Evolutionary conservation across 352 stramenopile species (phyloP), one percentile per base, ranked within the genome.

Genomic region (Pythium brachiatum): DNA sequence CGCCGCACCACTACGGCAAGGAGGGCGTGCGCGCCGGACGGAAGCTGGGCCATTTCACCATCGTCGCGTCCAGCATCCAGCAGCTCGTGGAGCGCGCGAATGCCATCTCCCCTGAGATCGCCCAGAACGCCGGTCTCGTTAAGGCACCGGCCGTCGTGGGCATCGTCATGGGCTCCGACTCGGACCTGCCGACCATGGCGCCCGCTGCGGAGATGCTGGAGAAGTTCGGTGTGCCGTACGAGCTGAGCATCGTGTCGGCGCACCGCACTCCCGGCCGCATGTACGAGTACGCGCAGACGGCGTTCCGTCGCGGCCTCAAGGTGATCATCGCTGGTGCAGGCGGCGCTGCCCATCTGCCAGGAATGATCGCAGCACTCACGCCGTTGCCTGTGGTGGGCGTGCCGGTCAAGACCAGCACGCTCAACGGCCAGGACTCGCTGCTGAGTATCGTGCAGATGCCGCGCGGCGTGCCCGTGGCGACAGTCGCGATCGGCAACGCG

Each of bases 401-500:
- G 2, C 97, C 97, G 13, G 93, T 99, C 21, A 99, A 99, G 79
- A 99, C 96, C 7, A 98, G 90, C 23, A 98, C 96, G 20, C 75
- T 99, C 15, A 99, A 97, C 67, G 97, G 97, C 27, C 78, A 99
- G 53, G 97, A 99, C 79, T 98, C 95, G 46, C 78, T 99, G 13
- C 81, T 99, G 65, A 98, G 92, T 70, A 99, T 99, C 73, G 96
- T 99, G 23, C 97, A 99, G 83, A 99, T 99, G 97, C 97, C 97
- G 36, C 79, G 94, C 32, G 97, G 97, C 53, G 88, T 99, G 32
- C 97, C 97, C 12, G 97, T 99, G 38, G 97, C 97, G 2, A 99
- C 97, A 12, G 97, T 99, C 15, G 97, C 96, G 2, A 99, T 99
- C 68, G 96, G 96, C 57, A 99, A 99, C 81, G 91, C 96, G 15